Percentiles rank a stretch among this genome's conserved stretches.
Conservation (phyloP, 192 early-diverging fungal genomes). For the Coemansia asiatica region DNA sequence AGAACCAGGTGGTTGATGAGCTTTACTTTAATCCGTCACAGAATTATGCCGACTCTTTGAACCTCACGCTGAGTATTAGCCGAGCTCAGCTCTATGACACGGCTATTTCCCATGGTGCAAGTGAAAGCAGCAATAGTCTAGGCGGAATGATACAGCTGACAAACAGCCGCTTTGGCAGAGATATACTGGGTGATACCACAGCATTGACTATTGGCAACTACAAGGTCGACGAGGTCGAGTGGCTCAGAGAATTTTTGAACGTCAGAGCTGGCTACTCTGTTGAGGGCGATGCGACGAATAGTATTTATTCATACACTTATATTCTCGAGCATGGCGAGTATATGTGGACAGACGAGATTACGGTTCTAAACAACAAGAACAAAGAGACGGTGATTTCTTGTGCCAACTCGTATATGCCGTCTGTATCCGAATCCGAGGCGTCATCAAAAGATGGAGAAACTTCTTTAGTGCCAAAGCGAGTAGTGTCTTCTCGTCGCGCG, state of each 20-base stretch:
- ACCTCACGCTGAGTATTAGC: not conserved
- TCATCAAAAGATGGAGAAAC: not conserved
- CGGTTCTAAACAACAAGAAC: slow-evolving; percentile 2
- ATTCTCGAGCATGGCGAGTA: slow-evolving; percentile 1
- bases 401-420: slow-evolving; percentile 8
- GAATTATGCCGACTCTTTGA: not conserved
- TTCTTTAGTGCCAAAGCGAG: no score
- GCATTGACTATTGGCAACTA: not conserved
- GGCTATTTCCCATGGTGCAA: slow-evolving; percentile 6
- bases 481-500: no score
- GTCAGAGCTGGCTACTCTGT: slow-evolving; percentile 7
- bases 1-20: slow-evolving; percentile 3
- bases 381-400: slow-evolving; percentile 5
- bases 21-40: slow-evolving; percentile 11
- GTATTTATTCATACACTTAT: slow-evolving; percentile 1
- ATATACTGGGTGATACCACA: not conserved
- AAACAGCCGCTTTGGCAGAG: slow-evolving; percentile 3
- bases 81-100: slow-evolving; percentile 13
- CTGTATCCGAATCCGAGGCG: not conserved
- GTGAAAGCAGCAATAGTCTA: not conserved
- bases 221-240: slow-evolving; percentile 5
- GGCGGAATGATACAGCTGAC: slow-evolving; percentile 4
- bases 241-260: slow-evolving; percentile 12
- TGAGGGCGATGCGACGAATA: slow-evolving; percentile 9
- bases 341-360: not conserved